Evolutionary conservation across 2,329 filamentous ascomycete species (phyloP), one percentile per base, ranked within the genome.

Genomic region (Bipolaris zeicola): DNA sequence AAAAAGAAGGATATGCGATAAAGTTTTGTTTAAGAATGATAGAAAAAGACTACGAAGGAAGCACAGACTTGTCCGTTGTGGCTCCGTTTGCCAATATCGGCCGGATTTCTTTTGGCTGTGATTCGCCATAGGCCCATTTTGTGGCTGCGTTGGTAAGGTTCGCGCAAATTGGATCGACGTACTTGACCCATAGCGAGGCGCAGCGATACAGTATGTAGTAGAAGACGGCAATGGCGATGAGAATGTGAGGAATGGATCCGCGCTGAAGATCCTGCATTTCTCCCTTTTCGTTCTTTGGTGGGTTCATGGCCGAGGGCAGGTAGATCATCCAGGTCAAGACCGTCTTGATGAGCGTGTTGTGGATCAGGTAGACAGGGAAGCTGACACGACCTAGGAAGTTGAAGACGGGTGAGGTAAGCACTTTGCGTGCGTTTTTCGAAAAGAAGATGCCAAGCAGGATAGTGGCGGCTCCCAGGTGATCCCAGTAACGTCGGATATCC

Each of bases 311-410:
- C 4, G 70, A 74, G 0, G 72, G 73, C 3, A 76, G 67, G 53
- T 76, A 88, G 11, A 87, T 74, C 77, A 88, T 80, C 83, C 85
- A 88, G 24, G 83, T 82, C 13, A 88, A 77, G 6, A 87, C 71
- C 22, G 81, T 83, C 54, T 86, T 82, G 63, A 88, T 81, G 28
- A 88, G 77, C 0, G 83, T 81, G 39, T 86, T 86, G 71, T 89
- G 86, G 18, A 88, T 74, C 6, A 89, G 79, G 65, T 88, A 88
- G 13, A 89, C 83, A 1, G 86, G 85, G 65, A 88, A 88, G 42
- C 83, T 86, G 74, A 87, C 82, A 65, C 83, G 84, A 42, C 86
- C 86, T 11, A 88, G 80, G 81, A 85, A 88, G 42, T 86, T 79
- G 41, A 88, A 81, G 52, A 81, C 79, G 31, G 80, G 80, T 55